phyloP scores from a whole-genome alignment of 768 basidiomycete genomes.

The Mycena maculata region DNA sequence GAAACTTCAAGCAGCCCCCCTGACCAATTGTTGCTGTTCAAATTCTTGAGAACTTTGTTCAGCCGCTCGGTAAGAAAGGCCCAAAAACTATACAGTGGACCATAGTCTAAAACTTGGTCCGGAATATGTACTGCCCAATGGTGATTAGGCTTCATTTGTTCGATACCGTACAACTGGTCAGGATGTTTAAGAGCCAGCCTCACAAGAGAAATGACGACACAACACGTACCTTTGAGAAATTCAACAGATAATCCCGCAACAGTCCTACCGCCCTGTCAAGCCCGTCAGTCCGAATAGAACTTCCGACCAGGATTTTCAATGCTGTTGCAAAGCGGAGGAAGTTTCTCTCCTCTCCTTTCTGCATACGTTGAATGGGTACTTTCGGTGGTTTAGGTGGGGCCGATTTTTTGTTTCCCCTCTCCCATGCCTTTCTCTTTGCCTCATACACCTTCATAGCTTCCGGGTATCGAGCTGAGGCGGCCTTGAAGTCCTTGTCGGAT shows the following conservation, averaged over 20 bases:
- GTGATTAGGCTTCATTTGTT: slow-evolving; percentile 44
- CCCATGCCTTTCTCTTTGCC: neutral
- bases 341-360: slow-evolving; percentile 30
- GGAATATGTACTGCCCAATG: no score
- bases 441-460: neutral
- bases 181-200: neutral
- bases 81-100: slow-evolving; percentile 45
- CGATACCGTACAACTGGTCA: slow-evolving; percentile 39
- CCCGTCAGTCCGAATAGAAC: slow-evolving; percentile 6
- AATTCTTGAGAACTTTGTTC: slow-evolving; percentile 43
- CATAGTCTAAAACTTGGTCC: slow-evolving; percentile 38
- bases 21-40: slow-evolving; percentile 39
- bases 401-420: neutral
- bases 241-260: slow-evolving; percentile 21
- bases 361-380: slow-evolving; percentile 10
- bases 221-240: slow-evolving; percentile 18
- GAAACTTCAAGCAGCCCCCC: slow-evolving; percentile 43
- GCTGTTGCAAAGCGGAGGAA: slow-evolving; percentile 37
- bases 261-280: slow-evolving; percentile 15
- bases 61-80: slow-evolving; percentile 42
- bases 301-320: slow-evolving; percentile 34
- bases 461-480: neutral
- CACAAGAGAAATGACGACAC: neutral
- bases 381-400: neutral
- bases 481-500: neutral